Conservation (phyloP, 441 rosid species). For the Euphorbia celastroides region DNA sequence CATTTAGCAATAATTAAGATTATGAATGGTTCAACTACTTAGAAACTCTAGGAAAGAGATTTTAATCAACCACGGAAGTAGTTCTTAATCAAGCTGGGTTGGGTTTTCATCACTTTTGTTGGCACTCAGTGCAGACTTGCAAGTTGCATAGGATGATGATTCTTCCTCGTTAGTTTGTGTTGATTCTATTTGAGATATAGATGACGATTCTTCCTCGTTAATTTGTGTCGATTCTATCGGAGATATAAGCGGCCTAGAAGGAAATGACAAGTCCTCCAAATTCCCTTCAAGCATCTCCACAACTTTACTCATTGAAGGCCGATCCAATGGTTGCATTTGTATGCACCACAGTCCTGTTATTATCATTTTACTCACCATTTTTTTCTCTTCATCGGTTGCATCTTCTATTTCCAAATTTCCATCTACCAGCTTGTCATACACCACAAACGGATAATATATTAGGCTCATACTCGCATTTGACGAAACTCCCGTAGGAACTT, state of each 20-base stretch:
- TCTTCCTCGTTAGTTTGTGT: too few relatives aligned
- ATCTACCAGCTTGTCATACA: background rate
- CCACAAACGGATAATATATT: constrained; percentile 3
- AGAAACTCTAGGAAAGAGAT: too few relatives aligned
- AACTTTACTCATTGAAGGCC: constrained; percentile 16
- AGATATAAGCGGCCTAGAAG: constrained; percentile 7
- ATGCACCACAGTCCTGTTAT: constrained; percentile 18
- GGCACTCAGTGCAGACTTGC: too few relatives aligned
- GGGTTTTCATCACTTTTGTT: too few relatives aligned
- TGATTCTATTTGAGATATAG: too few relatives aligned
- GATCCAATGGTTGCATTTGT: constrained; percentile 13
- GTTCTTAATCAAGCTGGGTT: too few relatives aligned
- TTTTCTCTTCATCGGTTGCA: constrained; percentile 8
- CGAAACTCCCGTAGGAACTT: too few relatives aligned
- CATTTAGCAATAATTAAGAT: too few relatives aligned
- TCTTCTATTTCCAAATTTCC: constrained; percentile 1
- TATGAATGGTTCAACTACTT: too few relatives aligned
- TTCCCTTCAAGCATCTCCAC: constrained; percentile 18
- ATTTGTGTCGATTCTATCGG: background rate
- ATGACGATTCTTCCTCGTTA: constrained; percentile 4
- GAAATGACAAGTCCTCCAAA: background rate
- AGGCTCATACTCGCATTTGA: background rate
- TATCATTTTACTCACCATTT: constrained; percentile 10
- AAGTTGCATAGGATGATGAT: too few relatives aligned
- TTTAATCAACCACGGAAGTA: too few relatives aligned